These are phyloP conservation scores for Penicillium sp. DNA, from an alignment of 2,329 filamentous ascomycete genomes.

Conservation along the genomic window DNA sequence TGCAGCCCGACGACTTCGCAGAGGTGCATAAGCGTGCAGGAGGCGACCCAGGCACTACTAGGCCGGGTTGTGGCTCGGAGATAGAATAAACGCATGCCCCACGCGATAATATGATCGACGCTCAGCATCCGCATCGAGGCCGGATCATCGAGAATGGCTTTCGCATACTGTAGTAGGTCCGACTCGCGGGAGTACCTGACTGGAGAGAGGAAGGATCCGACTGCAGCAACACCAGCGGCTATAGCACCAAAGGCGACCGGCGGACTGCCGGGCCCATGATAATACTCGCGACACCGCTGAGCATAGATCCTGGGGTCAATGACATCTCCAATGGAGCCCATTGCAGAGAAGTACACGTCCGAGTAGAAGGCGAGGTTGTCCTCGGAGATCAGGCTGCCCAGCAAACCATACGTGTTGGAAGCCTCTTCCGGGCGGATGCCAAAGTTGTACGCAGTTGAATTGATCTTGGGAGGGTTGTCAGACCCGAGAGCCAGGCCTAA, in stretches of 20 bases:
- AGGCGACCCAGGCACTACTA: slow-evolving; percentile 31
- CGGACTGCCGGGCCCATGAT: slow-evolving; percentile 13
- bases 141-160: slow-evolving; percentile 31
- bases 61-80: slow-evolving; percentile 31
- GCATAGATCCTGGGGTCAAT: slow-evolving; percentile 24
- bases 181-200: slow-evolving; percentile 23
- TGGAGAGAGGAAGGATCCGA: slow-evolving; percentile 29
- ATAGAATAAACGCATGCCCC: slow-evolving; percentile 29
- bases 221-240: slow-evolving; percentile 27
- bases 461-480: slow-evolving; percentile 23
- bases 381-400: slow-evolving; percentile 24
- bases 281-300: slow-evolving; percentile 29
- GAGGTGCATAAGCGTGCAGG: slow-evolving; percentile 30
- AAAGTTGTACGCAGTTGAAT: slow-evolving; percentile 31
- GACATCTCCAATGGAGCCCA: slow-evolving; percentile 22
- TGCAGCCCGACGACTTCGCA: slow-evolving; percentile 28
- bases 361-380: slow-evolving; percentile 23
- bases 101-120: slow-evolving; percentile 29
- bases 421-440: slow-evolving; percentile 30
- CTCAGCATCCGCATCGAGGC: slow-evolving; percentile 23
- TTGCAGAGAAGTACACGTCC: slow-evolving; percentile 19
- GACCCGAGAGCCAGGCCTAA: slow-evolving; percentile 26
- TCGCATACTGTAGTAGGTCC: slow-evolving; percentile 30
- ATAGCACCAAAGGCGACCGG: slow-evolving; percentile 24
- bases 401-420: slow-evolving; percentile 20